Percentiles rank a stretch among this genome's conserved stretches.
Conservation (phyloP, 192 early-diverging fungal species). For the Chytriomyces hyalinus region DNA sequence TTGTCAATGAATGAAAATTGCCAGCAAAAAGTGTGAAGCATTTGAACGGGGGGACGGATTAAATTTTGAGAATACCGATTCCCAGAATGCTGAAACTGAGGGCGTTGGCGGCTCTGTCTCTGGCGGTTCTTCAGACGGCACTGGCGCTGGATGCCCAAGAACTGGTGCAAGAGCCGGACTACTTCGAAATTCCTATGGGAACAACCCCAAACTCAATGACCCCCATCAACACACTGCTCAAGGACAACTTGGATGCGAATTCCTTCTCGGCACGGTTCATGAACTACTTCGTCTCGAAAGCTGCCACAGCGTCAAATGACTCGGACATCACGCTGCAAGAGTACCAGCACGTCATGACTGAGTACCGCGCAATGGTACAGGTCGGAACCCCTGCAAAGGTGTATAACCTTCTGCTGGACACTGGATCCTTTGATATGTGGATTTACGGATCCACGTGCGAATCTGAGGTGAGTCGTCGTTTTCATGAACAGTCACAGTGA, state of each 20-base stretch:
- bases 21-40: too few relatives aligned
- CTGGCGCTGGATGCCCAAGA: neutral
- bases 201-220: neutral
- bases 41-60: too few relatives aligned
- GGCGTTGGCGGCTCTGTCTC: too few relatives aligned
- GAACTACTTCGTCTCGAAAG: neutral
- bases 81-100: too few relatives aligned
- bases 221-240: neutral
- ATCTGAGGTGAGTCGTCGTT: neutral
- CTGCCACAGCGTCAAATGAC: neutral
- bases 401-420: conserved; percentile 49
- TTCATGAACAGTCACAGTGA: too few relatives aligned
- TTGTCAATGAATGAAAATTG: too few relatives aligned
- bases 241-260: neutral
- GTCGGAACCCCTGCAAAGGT: conserved; percentile 25
- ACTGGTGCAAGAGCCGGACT: neutral
- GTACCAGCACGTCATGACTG: conserved; percentile 10
- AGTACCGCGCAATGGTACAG: neutral
- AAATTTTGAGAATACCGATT: too few relatives aligned
- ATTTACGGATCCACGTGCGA: conserved; percentile 32
- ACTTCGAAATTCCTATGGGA: neutral
- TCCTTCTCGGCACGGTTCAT: neutral
- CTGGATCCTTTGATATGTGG: conserved; percentile 49
- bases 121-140: too few relatives aligned
- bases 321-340: neutral